Evolutionary conservation across 1,139 yeast genomes (phyloP).

Genomic region (Sugiyamaella neomexicana): DNA sequence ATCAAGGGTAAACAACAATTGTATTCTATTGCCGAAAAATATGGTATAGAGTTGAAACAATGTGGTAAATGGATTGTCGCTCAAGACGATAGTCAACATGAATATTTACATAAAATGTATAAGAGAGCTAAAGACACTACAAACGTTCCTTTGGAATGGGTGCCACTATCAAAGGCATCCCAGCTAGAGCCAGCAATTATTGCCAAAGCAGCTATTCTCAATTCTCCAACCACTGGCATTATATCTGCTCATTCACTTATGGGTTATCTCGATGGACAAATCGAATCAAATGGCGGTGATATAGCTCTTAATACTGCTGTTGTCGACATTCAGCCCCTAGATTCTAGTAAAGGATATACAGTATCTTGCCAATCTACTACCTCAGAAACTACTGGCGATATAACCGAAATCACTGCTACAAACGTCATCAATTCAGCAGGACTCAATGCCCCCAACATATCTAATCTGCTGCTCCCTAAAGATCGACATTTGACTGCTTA

Average conservation of each 20-base stretch:
- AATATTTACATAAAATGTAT: conserved; percentile 55
- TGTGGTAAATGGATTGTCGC: conserved; percentile 94
- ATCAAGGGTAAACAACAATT: conserved; percentile 70
- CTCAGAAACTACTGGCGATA: conserved; percentile 34
- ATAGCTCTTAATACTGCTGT: conserved; percentile 64
- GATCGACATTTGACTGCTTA: conserved; percentile 57
- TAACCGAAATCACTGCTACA: conserved; percentile 52
- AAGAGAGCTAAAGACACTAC: conserved; percentile 46
- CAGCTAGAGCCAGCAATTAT: conserved; percentile 62
- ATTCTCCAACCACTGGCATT: conserved; percentile 86
- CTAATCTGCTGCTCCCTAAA: conserved; percentile 68
- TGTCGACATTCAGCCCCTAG: conserved; percentile 43
- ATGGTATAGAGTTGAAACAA: conserved; percentile 55
- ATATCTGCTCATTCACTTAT: conserved; percentile 76
- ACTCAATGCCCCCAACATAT: conserved; percentile 63
- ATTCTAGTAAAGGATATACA: conserved; percentile 30
- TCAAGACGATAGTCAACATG: conserved; percentile 63
- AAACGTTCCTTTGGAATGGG: conserved; percentile 58
- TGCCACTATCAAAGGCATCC: conserved; percentile 49
- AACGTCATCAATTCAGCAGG: conserved; percentile 79
- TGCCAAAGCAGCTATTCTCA: conserved; percentile 62
- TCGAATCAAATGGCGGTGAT: conserved; percentile 62
- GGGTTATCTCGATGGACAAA: conserved; percentile 55
- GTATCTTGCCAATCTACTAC: conserved; percentile 30
- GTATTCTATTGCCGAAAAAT: conserved; percentile 52